phyloP scores from a whole-genome alignment of 371 early-diverging fungal species.

The Quaeritorhiza haematococci region DNA sequence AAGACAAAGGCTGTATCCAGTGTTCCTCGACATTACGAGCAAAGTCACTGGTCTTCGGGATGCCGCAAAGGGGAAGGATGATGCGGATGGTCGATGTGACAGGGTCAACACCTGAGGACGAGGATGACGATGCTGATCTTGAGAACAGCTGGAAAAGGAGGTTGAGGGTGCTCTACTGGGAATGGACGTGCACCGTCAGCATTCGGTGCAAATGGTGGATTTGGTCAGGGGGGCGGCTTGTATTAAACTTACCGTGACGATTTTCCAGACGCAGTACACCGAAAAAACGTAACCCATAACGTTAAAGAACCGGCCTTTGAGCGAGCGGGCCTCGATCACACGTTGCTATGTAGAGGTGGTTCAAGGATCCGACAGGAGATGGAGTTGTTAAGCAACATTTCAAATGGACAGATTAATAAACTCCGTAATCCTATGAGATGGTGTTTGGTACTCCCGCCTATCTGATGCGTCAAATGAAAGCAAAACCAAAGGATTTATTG shows the following conservation, averaged over 20 bases:
- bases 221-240: too few species aligned
- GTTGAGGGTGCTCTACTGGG: too few species aligned
- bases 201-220: too few species aligned
- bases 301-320: constrained; percentile 71
- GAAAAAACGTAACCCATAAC: constrained; percentile 75
- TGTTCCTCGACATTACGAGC: constrained; percentile 64
- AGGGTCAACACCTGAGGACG: constrained; percentile 69
- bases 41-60: constrained; percentile 50
- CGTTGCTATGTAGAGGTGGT: constrained; percentile 57
- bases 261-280: constrained; percentile 82
- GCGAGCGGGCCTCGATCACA: constrained; percentile 62
- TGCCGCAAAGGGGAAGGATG: constrained; percentile 58
- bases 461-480: too few species aligned
- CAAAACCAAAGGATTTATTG: background rate
- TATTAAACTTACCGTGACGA: constrained; percentile 63
- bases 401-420: too few species aligned
- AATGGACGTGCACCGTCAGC: too few species aligned
- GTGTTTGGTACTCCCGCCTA: background rate
- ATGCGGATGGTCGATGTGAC: constrained; percentile 73
- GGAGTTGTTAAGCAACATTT: too few species aligned
- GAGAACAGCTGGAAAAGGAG: background rate
- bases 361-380: too few species aligned
- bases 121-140: constrained; percentile 75
- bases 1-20: constrained; percentile 89
- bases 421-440: background rate